These are phyloP conservation scores for Penicillium sp. DNA, from an alignment of 2,329 filamentous ascomycete species.

Conservation along the genomic window DNA sequence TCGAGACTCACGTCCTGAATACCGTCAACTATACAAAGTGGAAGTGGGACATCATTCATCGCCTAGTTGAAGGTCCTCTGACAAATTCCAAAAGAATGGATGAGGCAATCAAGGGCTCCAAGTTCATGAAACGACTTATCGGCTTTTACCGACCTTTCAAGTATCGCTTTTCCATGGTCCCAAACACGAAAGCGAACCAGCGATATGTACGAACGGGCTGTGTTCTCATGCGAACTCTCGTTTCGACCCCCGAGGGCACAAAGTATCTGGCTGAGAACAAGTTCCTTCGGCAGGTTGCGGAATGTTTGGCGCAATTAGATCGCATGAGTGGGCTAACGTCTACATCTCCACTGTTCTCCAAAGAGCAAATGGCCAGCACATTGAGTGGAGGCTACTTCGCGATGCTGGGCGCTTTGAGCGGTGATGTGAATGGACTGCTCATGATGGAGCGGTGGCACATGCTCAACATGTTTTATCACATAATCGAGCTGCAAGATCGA, in stretches of 20 bases:
- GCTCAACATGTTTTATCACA: conserved; percentile 99
- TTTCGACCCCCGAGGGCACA: conserved; percentile 80
- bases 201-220: conserved; percentile 90
- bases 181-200: conserved; percentile 87
- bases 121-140: conserved; percentile 91
- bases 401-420: conserved; percentile 82
- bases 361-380: conserved; percentile 76
- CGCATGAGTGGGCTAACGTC: conserved; percentile 67
- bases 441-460: conserved; percentile 96
- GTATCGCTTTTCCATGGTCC: conserved; percentile 84
- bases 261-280: conserved; percentile 89
- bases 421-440: conserved; percentile 73
- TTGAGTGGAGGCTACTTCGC: conserved; percentile 91
- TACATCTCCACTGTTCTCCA: conserved; percentile 82
- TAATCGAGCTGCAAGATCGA: conserved; percentile 83
- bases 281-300: conserved; percentile 84
- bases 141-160: conserved; percentile 98
- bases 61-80: conserved; percentile 86
- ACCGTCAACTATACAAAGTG: conserved; percentile 91
- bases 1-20: conserved; percentile 76
- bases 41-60: conserved; percentile 93
- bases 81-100: conserved; percentile 87
- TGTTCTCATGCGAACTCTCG: conserved; percentile 76
- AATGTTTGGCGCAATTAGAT: conserved; percentile 93
- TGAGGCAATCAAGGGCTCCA: conserved; percentile 89